A percentile compares a stretch with the other conserved stretches of the same genome.
These are phyloP conservation scores for Kwoniella sp. DNA, from an alignment of 768 basidiomycete species.

Conservation along the genomic window DNA sequence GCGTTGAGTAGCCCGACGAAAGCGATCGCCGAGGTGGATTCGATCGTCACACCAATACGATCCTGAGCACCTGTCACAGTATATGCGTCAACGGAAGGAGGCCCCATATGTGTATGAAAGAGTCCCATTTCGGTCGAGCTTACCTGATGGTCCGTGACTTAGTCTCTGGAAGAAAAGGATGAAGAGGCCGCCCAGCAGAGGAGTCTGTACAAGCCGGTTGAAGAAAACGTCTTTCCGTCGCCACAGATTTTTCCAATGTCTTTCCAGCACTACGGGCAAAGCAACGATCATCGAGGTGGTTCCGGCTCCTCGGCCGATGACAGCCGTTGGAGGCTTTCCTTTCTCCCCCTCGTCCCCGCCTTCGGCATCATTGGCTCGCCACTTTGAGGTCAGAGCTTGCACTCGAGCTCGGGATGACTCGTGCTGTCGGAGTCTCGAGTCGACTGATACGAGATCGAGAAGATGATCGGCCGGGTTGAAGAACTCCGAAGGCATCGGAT, in stretches of 20 bases:
- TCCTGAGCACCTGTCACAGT: slow-evolving; percentile 54
- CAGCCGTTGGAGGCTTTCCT: slow-evolving; percentile 13
- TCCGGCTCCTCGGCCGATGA: slow-evolving; percentile 31
- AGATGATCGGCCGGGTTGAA: slow-evolving; percentile 66
- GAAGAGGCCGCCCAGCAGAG: slow-evolving; percentile 48
- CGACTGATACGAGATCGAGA: slow-evolving; percentile 61
- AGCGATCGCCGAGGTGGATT: slow-evolving; percentile 50
- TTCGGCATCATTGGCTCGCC: slow-evolving; percentile 11
- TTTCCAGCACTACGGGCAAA: slow-evolving; percentile 57
- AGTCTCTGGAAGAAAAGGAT: slow-evolving; percentile 57
- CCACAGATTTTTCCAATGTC: slow-evolving; percentile 58
- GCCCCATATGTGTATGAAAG: too few relatives aligned
- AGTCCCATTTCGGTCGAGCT: too few relatives aligned
- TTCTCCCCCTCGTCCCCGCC: slow-evolving; percentile 26
- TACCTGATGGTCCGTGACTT: slow-evolving; percentile 53
- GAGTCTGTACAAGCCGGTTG: slow-evolving; percentile 45
- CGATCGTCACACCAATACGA: slow-evolving; percentile 57
- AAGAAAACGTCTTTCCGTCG: slow-evolving; percentile 56
- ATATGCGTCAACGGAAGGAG: not conserved
- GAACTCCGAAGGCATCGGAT: slow-evolving; percentile 54
- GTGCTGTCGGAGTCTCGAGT: slow-evolving; percentile 38
- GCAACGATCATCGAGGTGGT: slow-evolving; percentile 56
- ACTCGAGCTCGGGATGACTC: slow-evolving; percentile 36
- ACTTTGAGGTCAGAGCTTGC: slow-evolving; percentile 23
- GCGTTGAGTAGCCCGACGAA: slow-evolving; percentile 57